Conservation (phyloP, 2,329 filamentous ascomycete species). For the Proliferodiscus dingleyae region DNA sequence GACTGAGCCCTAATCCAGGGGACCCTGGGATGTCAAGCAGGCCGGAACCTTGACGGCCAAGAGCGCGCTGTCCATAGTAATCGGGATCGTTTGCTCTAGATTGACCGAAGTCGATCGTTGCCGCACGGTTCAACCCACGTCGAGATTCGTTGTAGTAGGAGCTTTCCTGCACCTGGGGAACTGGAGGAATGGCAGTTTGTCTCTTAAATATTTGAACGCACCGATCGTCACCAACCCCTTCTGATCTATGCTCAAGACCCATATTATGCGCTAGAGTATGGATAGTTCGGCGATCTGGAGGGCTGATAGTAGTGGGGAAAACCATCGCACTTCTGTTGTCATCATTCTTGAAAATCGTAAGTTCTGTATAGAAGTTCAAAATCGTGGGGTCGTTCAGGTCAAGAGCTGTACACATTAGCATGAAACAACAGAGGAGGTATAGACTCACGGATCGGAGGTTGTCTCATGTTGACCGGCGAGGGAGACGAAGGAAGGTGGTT, state of each 20-base stretch:
- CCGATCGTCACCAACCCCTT: conserved; percentile 79
- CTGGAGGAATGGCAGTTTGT: conserved; percentile 27
- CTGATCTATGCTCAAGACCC: conserved; percentile 84
- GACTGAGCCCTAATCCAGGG: conserved; percentile 57
- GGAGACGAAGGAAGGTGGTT: conserved; percentile 49
- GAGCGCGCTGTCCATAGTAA: conserved; percentile 55
- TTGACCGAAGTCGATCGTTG: conserved; percentile 94
- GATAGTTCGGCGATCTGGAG: conserved; percentile 80
- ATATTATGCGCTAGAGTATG: conserved; percentile 95
- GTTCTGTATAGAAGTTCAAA: conserved; percentile 82
- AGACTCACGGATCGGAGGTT: conserved; percentile 17
- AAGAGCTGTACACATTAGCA: conserved; percentile 43
- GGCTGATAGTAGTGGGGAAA: conserved; percentile 75
- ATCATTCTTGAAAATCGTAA: conserved; percentile 84
- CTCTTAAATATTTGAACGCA: conserved; percentile 86
- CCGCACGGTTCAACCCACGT: conserved; percentile 82
- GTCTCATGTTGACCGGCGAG: conserved; percentile 29
- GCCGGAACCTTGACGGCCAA: conserved; percentile 73
- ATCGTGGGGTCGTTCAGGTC: conserved; percentile 90
- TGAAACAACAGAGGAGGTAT: conserved; percentile 6
- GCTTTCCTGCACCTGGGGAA: conserved; percentile 37
- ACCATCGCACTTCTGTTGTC: conserved; percentile 72
- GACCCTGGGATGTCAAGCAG: conserved; percentile 88
- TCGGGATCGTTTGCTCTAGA: conserved; percentile 61
- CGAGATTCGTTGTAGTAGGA: conserved; percentile 67